Base-by-base conservation (phyloP, 805 yeast genomes). In the Teunomyces stri region DNA sequence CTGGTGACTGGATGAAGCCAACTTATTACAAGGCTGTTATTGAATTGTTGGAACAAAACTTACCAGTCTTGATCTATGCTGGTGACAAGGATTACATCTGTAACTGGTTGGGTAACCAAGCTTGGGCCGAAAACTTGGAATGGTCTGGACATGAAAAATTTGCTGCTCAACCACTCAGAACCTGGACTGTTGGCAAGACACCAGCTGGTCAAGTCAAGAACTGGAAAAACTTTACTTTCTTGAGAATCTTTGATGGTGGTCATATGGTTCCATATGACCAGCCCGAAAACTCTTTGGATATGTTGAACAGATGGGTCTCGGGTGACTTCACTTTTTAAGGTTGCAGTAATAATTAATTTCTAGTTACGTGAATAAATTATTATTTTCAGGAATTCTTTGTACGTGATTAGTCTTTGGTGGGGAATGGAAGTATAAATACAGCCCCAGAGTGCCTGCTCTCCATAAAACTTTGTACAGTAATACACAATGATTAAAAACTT, bases 21-120 rank as follows among this genome's bases (percentile, higher is more conserved):
- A 28, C 31, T 18, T 89, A 84, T 63, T 66, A 65, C 59, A 66
- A 62, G 61, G 62, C 64, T 35, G 89, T 92, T 34, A 74, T 84
- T 20, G 80, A 80, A 40, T 70, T 90, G 51, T 75, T 89, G 57
- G 84, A 87, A 58, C 66, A 75, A 48, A 85, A 80, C 21, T 61
- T 89, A 41, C 96, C 96, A 15, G 91, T 89, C 4, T 77, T 90
- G 59, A 80, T 89, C 51, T 90, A 89, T 58, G 96, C 96, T n/a
- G 97, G 97, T 61, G 96, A 89, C 65, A 87, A 89, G 68, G 97
- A 89, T 66, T 89, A 79, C 66, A 89, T 89, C 61, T 89, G 96
- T 70, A 89, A 89, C 72, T 89, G 96, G 94, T 75, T 89, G 54
- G 97, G 96, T 55, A 87, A 89, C 69, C 81, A 80, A 55, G 94